Conservation (phyloP, 306 rosid species). For the Prunus fruticosa region DNA sequence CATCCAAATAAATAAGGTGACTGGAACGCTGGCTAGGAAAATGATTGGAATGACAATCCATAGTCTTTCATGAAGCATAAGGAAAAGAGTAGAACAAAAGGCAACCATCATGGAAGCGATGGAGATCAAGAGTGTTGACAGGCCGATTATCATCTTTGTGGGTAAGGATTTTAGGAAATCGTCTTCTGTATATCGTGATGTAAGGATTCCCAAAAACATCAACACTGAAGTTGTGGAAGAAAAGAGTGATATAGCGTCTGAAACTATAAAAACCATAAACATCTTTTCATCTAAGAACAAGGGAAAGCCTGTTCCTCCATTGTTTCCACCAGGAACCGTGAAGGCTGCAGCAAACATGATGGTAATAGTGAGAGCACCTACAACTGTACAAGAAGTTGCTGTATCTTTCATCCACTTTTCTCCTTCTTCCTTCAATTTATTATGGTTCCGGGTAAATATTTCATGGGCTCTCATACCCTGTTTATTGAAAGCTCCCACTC, state of each 20-base stretch:
- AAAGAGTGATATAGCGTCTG: no score
- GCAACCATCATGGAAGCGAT: constrained; percentile 40
- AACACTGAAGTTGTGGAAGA: no score
- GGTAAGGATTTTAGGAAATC: no score
- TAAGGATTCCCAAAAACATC: no score
- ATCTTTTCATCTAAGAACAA: not conserved
- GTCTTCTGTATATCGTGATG: no score
- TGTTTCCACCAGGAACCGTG: constrained; percentile 35
- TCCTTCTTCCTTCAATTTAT: constrained; percentile 17
- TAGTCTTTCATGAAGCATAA: not conserved
- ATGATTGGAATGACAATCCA: constrained; percentile 26
- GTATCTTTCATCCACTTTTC: constrained; percentile 51
- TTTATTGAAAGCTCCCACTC: not conserved
- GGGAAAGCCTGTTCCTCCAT: not conserved
- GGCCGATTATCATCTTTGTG: constrained; percentile 17
- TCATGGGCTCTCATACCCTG: constrained; percentile 14
- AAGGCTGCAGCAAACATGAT: constrained; percentile 1
- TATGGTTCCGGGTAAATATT: constrained; percentile 32
- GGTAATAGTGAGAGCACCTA: no score
- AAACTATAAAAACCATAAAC: not conserved
- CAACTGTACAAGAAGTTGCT: constrained; percentile 17
- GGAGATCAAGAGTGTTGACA: constrained; percentile 34
- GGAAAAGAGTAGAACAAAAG: constrained; percentile 26
- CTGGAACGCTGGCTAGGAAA: constrained; percentile 18
- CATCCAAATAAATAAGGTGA: not conserved